Evolutionary conservation across 139 green algal species (phyloP).

Genomic region (Volvox africanus): DNA sequence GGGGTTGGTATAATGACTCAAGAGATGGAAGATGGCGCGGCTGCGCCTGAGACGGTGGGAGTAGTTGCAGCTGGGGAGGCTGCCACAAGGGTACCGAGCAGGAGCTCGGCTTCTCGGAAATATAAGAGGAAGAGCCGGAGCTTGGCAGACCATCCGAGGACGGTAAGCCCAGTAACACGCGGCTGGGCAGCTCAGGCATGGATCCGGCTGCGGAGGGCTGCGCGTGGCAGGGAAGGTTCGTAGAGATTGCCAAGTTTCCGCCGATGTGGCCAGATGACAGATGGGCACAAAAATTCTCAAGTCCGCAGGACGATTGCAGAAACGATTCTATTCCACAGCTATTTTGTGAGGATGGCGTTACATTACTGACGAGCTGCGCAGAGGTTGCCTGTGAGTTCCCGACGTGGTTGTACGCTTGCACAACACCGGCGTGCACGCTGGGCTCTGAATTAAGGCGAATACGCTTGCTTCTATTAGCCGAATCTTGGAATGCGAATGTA

Average conservation of each 20-base stretch:
- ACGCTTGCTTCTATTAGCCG: background rate
- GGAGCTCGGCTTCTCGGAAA: background rate
- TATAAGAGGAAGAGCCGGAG: background rate
- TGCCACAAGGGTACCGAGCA: background rate
- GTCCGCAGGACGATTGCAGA: background rate
- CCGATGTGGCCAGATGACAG: background rate
- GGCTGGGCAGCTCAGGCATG: too few relatives aligned
- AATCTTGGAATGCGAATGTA: background rate
- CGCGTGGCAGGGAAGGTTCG: too few relatives aligned
- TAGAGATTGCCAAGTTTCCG: background rate
- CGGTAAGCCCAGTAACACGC: too few relatives aligned
- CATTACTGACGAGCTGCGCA: background rate
- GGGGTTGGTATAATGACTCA: too few relatives aligned
- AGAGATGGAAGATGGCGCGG: too few relatives aligned
- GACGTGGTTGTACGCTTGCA: background rate
- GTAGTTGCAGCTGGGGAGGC: background rate
- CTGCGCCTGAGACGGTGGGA: background rate
- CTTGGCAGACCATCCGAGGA: background rate
- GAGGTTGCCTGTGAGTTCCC: background rate
- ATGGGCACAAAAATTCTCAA: background rate
- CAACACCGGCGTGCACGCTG: background rate
- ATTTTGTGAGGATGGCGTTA: background rate
- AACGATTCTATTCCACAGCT: background rate
- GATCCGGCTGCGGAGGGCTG: too few relatives aligned
- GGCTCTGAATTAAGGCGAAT: background rate